Conservation (phyloP, 2,329 filamentous ascomycete species). For the Exophiala sp. region DNA sequence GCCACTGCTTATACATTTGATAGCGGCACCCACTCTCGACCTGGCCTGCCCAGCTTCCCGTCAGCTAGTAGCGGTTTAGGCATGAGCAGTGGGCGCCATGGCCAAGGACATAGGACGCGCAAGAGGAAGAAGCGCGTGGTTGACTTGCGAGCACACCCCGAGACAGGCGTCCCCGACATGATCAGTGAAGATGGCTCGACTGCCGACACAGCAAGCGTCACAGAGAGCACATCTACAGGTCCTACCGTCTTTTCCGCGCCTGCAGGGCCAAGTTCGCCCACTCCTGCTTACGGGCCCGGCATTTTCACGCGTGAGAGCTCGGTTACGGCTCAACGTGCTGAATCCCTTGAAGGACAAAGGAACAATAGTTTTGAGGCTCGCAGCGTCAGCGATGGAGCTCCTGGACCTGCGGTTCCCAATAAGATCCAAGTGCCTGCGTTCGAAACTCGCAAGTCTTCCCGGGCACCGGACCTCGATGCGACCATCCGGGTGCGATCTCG, state of each 20-base stretch:
- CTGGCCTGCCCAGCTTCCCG: slow-evolving; percentile 32
- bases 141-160: slow-evolving; percentile 40
- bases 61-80: slow-evolving; percentile 39
- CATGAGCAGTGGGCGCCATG: slow-evolving; percentile 39
- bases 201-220: slow-evolving; percentile 30
- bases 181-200: slow-evolving; percentile 40
- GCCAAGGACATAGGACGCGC: slow-evolving; percentile 43
- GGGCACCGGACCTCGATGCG: slow-evolving; percentile 13
- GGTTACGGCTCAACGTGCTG: not conserved
- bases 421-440: slow-evolving; percentile 3
- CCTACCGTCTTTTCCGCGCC: slow-evolving; percentile 49
- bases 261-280: slow-evolving; percentile 41
- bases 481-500: slow-evolving; percentile 22
- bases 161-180: slow-evolving; percentile 37
- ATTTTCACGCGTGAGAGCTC: slow-evolving; percentile 48
- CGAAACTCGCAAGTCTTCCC: slow-evolving; percentile 10
- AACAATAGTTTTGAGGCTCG: slow-evolving; percentile 2
- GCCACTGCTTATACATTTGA: slow-evolving; percentile 67
- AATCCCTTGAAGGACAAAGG: not conserved
- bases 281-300: slow-evolving; percentile 52
- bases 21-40: slow-evolving; percentile 62
- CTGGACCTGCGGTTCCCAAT: slow-evolving; percentile 3
- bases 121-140: slow-evolving; percentile 46
- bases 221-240: slow-evolving; percentile 37
- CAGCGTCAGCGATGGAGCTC: slow-evolving; percentile 17